Percentiles rank a stretch among this genome's conserved stretches.
Evolutionary conservation across 2,329 filamentous ascomycete genomes (phyloP).

Genomic region (Curvularia verruculosa): DNA sequence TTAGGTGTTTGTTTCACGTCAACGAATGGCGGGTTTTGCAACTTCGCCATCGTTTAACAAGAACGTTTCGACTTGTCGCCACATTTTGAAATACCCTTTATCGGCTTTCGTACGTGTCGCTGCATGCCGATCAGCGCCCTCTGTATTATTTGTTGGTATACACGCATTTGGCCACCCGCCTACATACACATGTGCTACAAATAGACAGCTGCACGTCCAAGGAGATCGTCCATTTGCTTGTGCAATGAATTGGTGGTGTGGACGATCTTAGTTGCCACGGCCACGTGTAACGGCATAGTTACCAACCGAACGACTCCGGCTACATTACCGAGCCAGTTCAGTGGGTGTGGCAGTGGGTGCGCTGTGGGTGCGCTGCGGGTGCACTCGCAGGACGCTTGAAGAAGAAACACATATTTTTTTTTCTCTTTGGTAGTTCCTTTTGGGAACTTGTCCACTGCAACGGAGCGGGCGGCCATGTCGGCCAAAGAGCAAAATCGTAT

Average conservation of each 20-base stretch:
- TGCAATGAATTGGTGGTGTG: conserved; percentile 20
- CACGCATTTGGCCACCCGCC: conserved; percentile 17
- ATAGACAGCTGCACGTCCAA: background rate
- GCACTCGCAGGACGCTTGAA: conserved; percentile 13
- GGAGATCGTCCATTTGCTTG: conserved; percentile 4
- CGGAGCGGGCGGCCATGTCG: background rate
- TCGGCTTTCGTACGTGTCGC: conserved; percentile 26
- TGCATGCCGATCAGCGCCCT: conserved; percentile 29
- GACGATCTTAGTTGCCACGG: conserved; percentile 16
- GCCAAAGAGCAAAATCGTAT: background rate
- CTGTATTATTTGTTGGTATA: conserved; percentile 29
- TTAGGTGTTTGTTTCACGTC: conserved; percentile 33
- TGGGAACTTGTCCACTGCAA: background rate
- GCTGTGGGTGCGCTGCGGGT: conserved; percentile 10
- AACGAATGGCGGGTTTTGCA: conserved; percentile 34
- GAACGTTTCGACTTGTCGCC: conserved; percentile 34
- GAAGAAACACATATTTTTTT: background rate
- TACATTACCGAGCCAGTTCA: conserved; percentile 35
- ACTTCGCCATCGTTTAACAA: conserved; percentile 30
- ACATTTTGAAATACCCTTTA: conserved; percentile 24
- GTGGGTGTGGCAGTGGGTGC: conserved; percentile 14
- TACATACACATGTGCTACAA: background rate
- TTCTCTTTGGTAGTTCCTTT: background rate
- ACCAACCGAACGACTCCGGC: conserved; percentile 27
- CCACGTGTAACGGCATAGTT: conserved; percentile 31